Conservation (phyloP, 2,329 filamentous ascomycete species). For the Trichoderma gracile region DNA sequence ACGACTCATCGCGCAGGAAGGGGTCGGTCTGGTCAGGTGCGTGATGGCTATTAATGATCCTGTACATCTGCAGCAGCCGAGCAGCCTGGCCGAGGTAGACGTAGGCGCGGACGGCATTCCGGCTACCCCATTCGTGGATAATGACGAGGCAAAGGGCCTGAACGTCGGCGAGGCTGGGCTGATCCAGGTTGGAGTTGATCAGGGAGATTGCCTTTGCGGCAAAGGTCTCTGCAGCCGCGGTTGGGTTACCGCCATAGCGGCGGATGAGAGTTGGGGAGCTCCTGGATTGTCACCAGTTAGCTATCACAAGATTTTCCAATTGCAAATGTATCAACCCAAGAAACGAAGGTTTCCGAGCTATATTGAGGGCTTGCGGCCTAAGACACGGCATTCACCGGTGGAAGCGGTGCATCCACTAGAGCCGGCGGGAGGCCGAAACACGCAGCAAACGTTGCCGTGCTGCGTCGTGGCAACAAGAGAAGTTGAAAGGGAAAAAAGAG, state of each 20-base stretch:
- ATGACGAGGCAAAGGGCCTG: conserved; percentile 62
- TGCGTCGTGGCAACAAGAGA: conserved; percentile 18
- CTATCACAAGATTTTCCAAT: neutral
- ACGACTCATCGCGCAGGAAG: conserved; percentile 62
- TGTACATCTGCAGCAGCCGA: conserved; percentile 66
- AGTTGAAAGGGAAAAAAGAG: conserved; percentile 28
- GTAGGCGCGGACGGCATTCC: conserved; percentile 63
- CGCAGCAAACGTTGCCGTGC: neutral
- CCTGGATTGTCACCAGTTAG: conserved; percentile 36
- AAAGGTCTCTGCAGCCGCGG: conserved; percentile 59
- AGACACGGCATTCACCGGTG: too few species aligned
- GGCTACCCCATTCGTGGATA: conserved; percentile 63
- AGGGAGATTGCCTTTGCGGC: conserved; percentile 58
- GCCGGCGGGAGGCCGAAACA: neutral
- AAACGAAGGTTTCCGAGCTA: too few species aligned
- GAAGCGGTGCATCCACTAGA: neutral
- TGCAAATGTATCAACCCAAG: too few species aligned
- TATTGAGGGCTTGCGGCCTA: too few species aligned
- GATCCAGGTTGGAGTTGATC: conserved; percentile 60
- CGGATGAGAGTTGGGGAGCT: conserved; percentile 59
- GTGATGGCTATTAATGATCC: conserved; percentile 58
- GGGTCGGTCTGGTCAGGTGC: conserved; percentile 54
- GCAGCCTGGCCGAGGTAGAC: conserved; percentile 63
- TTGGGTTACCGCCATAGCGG: conserved; percentile 59
- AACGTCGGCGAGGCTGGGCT: conserved; percentile 61